Evolutionary conservation across 2,329 filamentous ascomycete species (phyloP), one percentile per base, ranked within the genome.

Genomic region (Mycocentrospora acerina): DNA sequence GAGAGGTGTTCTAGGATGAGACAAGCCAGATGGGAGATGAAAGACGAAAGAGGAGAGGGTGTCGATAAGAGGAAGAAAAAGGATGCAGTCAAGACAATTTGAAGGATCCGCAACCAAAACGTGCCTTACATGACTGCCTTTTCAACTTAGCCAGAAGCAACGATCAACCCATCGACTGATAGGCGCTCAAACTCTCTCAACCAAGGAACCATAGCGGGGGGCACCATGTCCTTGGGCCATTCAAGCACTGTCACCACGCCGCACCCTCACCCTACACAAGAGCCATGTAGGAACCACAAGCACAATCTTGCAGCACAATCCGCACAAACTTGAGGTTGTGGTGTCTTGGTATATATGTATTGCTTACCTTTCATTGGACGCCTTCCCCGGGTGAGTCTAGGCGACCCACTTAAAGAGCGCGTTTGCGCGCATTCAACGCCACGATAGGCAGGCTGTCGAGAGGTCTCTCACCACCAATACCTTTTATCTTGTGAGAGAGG

Each of bases 401-500:
- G 19, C 18, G 38, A 19, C 34, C 39, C 41, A 24, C 33, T 39
- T 37, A 39, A 44, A 37, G 48, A 52, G 50, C 35, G 48, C 40
- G 31, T 49, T 51, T 57, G 52, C 52, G 54, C 52, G 40, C 33
- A 32, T 51, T 55, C 33, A 17, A 44, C 36, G 48, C 43, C 42
- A 40, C 35, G 9, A 27, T 10, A 24, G 29, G 16, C 29, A 15
- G 24, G 22, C 25, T 28, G 35, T 32, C 31, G 27, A 25, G n/a
- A 24, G 22, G 25, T 43, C 27, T 43, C 32, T 22, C 9, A 31
- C 35, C 27, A 48, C 32, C 11, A n/a, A 30, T n/a, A 11, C 4
- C 12, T 8, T 17, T 17, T 18, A 6, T 22, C 5, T 22, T 22
- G 9, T 22, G 19, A 22, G 19, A 6, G 19, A 6, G 5, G 9